These are phyloP conservation scores for Sistotremastrum niveocremeum DNA, from an alignment of 768 basidiomycete genomes.

Conservation along the genomic window DNA sequence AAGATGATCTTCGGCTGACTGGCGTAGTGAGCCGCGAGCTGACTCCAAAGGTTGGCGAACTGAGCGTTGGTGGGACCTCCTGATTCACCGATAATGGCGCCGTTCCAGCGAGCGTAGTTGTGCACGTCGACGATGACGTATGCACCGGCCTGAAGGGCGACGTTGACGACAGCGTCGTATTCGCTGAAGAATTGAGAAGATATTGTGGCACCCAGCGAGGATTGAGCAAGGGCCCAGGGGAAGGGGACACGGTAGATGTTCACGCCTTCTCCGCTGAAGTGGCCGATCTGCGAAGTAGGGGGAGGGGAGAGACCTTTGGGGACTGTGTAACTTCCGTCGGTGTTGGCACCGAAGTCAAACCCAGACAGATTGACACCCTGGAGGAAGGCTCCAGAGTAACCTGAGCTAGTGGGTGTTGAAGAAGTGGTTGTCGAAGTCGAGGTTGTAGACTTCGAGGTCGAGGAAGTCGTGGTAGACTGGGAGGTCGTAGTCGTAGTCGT, in stretches of 20 bases:
- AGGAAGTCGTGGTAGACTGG: too few relatives aligned
- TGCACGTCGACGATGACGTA: constrained; percentile 44
- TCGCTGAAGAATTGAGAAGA: constrained; percentile 28
- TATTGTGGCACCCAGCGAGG: constrained; percentile 33
- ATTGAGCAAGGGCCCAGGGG: constrained; percentile 42
- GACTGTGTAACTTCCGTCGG: constrained; percentile 19
- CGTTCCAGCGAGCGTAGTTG: constrained; percentile 50
- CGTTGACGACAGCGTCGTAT: constrained; percentile 37
- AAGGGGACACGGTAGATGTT: constrained; percentile 31
- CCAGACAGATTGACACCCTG: constrained; percentile 39
- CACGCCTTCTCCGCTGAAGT: constrained; percentile 36
- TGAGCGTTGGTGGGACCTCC: constrained; percentile 30
- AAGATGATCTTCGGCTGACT: constrained; percentile 23
- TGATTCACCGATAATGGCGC: constrained; percentile 23
- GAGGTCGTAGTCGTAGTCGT: not conserved
- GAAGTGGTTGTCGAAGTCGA: constrained; percentile 9
- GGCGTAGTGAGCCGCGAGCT: constrained; percentile 26
- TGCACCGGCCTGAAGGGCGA: constrained; percentile 27
- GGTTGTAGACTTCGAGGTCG: constrained; percentile 1
- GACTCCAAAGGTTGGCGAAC: constrained; percentile 27
- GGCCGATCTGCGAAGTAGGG: constrained; percentile 31
- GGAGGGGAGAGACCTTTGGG: constrained; percentile 13
- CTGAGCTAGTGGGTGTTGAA: not conserved
- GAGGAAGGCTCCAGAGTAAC: constrained; percentile 20
- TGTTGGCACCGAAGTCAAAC: constrained; percentile 26